phyloP scores from a whole-genome alignment of 805 yeast species.

The Ogataea nitratoaversa region DNA sequence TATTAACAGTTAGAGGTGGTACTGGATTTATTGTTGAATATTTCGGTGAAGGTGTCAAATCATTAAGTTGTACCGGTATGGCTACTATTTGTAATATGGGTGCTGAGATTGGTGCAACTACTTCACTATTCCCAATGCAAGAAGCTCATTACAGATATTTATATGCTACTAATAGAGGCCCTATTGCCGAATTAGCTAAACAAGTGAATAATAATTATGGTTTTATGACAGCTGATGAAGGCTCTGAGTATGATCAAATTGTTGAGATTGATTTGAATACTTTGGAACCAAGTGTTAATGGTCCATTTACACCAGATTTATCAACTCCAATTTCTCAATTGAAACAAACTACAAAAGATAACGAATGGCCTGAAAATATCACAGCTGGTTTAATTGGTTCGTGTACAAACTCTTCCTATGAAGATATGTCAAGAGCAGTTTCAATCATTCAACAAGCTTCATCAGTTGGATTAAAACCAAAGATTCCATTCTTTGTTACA shows the following conservation, averaged over 20 bases:
- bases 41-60: constrained; percentile 91
- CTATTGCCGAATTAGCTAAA: constrained; percentile 78
- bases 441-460: constrained; percentile 90
- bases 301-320: constrained; percentile 98
- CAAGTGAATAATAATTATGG: constrained; percentile 57
- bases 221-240: constrained; percentile 81
- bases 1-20: constrained; percentile 96
- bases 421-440: constrained; percentile 96
- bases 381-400: constrained; percentile 96
- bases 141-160: constrained; percentile 83
- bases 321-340: constrained; percentile 91
- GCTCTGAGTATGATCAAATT: constrained; percentile 89
- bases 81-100: constrained; percentile 99
- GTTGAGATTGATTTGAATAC: constrained; percentile 85
- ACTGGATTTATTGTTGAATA: constrained; percentile 96
- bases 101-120: constrained; percentile 98
- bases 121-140: constrained; percentile 96
- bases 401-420: constrained; percentile 97
- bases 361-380: constrained; percentile 90
- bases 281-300: constrained; percentile 93
- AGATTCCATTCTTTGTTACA: constrained; percentile 87
- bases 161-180: constrained; percentile 78
- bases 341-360: constrained; percentile 75
- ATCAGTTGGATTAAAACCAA: constrained; percentile 84
- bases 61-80: constrained; percentile 97